Base-by-base conservation (phyloP, 163 green algal species). In the Scenedesmus sp. region DNA sequence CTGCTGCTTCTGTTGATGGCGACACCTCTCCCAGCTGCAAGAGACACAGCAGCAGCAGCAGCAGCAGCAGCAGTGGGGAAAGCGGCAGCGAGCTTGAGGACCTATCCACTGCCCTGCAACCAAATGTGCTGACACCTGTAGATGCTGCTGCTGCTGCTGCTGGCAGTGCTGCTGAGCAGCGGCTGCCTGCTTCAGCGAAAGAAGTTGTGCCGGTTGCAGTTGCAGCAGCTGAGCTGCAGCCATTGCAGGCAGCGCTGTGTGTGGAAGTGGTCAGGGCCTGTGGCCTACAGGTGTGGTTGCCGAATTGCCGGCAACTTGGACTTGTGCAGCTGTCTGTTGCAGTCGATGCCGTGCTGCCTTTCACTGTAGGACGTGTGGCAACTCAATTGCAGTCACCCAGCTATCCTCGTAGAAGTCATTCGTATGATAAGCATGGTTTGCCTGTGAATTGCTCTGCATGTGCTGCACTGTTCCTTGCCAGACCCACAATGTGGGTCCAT, bases 231-330 rank as follows among this genome's bases (percentile, higher is more conserved):
- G 46, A 81, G 51, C 46, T 79, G 53, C 46, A n/a, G 30, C 83
- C 84, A 2, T 26, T 93, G 43, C 24, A 72, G 12, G 91, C 92
- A 30, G 88, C 88, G 70, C 76, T 95, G 46, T 92, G 84, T 33
- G 91, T 95, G 5, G 61, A 94, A 51, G 90, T 95, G 24, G 70
- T 93, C 37, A 86, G 89, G 40, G 92, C 91, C 0, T 94, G 90
- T 82, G 93, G 93, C 7, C 51, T 95, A 73, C 91, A 93, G 89
- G 91, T 93, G 76, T 43, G 78, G 12, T 6, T 24, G 20, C 7
- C 30, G 15, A 6, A 44, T 9, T 30, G 7, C 9, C 33, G 30
- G 70, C 70, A 81, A 10, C n/a, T 26, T 7, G 3, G 18, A 40
- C 30, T 37, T 40, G 26, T 76, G 65, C 9, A 33, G 59, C 3